phyloP scores from a whole-genome alignment of 768 basidiomycete genomes.

The Galerina sulciceps region DNA sequence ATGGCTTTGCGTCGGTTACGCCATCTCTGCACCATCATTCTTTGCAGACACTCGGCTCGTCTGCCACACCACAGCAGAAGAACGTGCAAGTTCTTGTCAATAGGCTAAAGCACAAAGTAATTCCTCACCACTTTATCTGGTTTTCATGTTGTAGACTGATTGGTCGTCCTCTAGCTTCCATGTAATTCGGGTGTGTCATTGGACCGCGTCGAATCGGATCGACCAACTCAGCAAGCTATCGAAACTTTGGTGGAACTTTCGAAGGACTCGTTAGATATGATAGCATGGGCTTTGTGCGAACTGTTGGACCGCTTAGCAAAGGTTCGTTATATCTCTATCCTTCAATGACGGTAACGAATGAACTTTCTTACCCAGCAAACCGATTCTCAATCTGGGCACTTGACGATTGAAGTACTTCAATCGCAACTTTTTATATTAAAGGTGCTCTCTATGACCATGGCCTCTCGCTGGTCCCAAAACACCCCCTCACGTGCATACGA shows the following conservation, averaged over 20 bases:
- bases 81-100: slow-evolving; percentile 81
- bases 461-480: slow-evolving; percentile 68
- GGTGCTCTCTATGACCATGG: slow-evolving; percentile 76
- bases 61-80: slow-evolving; percentile 76
- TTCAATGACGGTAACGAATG: background rate
- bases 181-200: slow-evolving; percentile 80
- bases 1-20: slow-evolving; percentile 30
- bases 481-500: slow-evolving; percentile 43
- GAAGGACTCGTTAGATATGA: slow-evolving; percentile 76
- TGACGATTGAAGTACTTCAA: slow-evolving; percentile 75
- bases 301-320: slow-evolving; percentile 78
- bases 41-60: slow-evolving; percentile 34
- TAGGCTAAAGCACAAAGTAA: slow-evolving; percentile 80
- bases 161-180: slow-evolving; percentile 63
- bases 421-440: slow-evolving; percentile 88
- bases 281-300: slow-evolving; percentile 78
- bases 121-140: slow-evolving; percentile 16
- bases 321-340: slow-evolving; percentile 41
- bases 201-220: slow-evolving; percentile 75
- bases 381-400: slow-evolving; percentile 49
- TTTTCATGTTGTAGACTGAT: background rate
- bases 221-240: slow-evolving; percentile 75
- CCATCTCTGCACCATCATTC: slow-evolving; percentile 10
- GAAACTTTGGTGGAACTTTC: slow-evolving; percentile 83
- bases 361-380: slow-evolving; percentile 46